Conservation (phyloP, 1,284 basidiomycete species). For the Tylopilus sp. region DNA sequence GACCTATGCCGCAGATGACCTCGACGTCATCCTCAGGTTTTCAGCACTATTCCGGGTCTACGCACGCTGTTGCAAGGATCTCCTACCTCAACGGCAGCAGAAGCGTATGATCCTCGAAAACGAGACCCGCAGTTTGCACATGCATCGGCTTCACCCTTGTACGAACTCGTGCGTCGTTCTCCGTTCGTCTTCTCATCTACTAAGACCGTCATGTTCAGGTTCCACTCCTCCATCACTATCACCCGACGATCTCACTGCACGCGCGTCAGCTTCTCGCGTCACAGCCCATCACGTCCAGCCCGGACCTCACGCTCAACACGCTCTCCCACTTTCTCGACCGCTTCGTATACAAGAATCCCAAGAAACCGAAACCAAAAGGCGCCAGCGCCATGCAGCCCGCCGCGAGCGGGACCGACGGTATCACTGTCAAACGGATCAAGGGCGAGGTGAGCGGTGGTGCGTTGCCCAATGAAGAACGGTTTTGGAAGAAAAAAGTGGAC, state of each 20-base stretch:
- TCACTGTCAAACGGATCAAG: slow-evolving; percentile 69
- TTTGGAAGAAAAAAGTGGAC: slow-evolving; percentile 71
- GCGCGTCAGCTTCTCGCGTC: slow-evolving; percentile 77
- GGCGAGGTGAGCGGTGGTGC: slow-evolving; percentile 55
- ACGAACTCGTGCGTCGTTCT: slow-evolving; percentile 73
- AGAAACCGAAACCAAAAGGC: slow-evolving; percentile 76
- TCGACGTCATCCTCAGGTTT: slow-evolving; percentile 52
- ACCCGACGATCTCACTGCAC: slow-evolving; percentile 85
- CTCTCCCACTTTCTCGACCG: slow-evolving; percentile 89
- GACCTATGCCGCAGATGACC: background rate
- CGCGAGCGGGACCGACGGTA: slow-evolving; percentile 61
- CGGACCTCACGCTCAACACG: slow-evolving; percentile 91
- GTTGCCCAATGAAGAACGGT: slow-evolving; percentile 76
- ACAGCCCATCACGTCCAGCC: slow-evolving; percentile 72
- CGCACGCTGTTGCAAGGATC: slow-evolving; percentile 58
- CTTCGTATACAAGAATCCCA: slow-evolving; percentile 93
- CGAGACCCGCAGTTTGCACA: slow-evolving; percentile 89
- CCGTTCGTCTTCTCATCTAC: background rate
- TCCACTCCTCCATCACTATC: slow-evolving; percentile 84
- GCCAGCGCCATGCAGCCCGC: slow-evolving; percentile 96
- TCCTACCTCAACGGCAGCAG: slow-evolving; percentile 38
- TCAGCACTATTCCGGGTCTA: slow-evolving; percentile 71
- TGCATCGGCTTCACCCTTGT: slow-evolving; percentile 80
- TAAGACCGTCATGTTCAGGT: slow-evolving; percentile 43
- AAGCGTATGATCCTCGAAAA: slow-evolving; percentile 83